Evolutionary conservation across 2,329 filamentous ascomycete species (phyloP).

Genomic region (Bretziella fagacearum): DNA sequence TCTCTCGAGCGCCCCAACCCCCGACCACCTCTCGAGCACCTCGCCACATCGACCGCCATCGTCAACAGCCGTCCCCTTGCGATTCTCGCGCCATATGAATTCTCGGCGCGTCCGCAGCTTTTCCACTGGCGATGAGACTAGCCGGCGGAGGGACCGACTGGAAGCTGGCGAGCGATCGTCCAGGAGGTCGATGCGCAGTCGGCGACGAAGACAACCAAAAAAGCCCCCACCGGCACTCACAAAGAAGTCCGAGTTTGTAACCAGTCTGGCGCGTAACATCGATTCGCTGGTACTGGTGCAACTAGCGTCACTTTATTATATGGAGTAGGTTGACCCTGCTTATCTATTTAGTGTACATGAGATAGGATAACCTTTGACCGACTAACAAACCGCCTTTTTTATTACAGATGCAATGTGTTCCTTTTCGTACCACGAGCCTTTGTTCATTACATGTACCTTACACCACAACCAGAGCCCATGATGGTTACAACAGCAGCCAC

Average conservation of each 20-base stretch:
- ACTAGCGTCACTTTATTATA: constrained; percentile 49
- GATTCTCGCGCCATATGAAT: neutral
- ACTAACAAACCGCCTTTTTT: constrained; percentile 16
- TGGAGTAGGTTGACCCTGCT: constrained; percentile 37
- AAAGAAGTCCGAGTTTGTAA: constrained; percentile 44
- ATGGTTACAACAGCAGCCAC: constrained; percentile 38
- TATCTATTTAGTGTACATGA: neutral
- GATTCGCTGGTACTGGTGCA: constrained; percentile 49
- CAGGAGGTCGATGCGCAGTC: constrained; percentile 18
- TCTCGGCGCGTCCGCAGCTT: constrained; percentile 10
- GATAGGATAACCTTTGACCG: too few species aligned
- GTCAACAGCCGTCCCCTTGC: constrained; percentile 9
- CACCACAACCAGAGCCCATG: constrained; percentile 41
- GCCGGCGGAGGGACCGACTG: neutral
- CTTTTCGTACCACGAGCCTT: constrained; percentile 41
- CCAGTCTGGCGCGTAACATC: constrained; percentile 41
- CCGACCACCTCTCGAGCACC: neutral
- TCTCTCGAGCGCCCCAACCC: neutral
- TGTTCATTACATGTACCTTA: constrained; percentile 46
- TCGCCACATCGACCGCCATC: constrained; percentile 5
- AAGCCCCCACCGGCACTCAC: constrained; percentile 27
- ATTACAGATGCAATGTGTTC: constrained; percentile 45
- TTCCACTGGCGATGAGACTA: constrained; percentile 1
- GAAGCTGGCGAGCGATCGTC: constrained; percentile 8
- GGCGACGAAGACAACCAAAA: constrained; percentile 20